Evolutionary conservation across 2,329 filamentous ascomycete genomes (phyloP), one percentile per base, ranked within the genome.

Genomic region (Xylaria sp.): DNA sequence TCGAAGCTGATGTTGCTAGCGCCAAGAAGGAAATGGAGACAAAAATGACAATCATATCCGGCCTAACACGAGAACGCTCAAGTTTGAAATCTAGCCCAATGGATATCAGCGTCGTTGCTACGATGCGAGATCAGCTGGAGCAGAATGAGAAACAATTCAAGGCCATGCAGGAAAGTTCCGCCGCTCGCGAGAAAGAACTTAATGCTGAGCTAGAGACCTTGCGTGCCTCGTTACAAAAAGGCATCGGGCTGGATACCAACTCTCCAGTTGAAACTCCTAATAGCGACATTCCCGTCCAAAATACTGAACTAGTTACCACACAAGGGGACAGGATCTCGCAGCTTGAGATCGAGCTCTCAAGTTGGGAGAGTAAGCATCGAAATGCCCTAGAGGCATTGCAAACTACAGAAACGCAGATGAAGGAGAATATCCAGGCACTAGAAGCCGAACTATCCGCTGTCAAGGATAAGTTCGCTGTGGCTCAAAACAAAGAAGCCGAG

Each of bases 1-100:
- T 99, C 14, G 96, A 99, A 79, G 89, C 90, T 5, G 95, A 97
- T 73, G 88, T 98, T 65, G 85, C 90, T 30, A 90, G 89, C 3
- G 89, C 94, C 24, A 96, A 93, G 83, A 97, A 94, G 83, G 96
- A 99, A 80, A 97, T 98, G 91, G 96, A 99, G 78, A 90, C 88
- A 70, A 99, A 99, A 87, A 94, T 95, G 85, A 93, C 93, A 34
- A 94, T 99, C 77, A 98, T 99, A 74, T 93, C 93, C 34, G 96
- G 96, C 6, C 85, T 99, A 71, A 97, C 96, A 3, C 91, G 96
- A 62, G 97, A 99, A 80, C 87, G 97, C 67, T 95, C 93, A 2
- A 98, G 94, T 81, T 86, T 98, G 82, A 93, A 95, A 78, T 87
- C 78, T 2, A 92, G 92, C 27, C 92, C 94, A 7, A 90, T 97